These are phyloP conservation scores for Penicillium maclennaniae DNA, from an alignment of 495 filamentous ascomycete species.

Conservation along the genomic window DNA sequence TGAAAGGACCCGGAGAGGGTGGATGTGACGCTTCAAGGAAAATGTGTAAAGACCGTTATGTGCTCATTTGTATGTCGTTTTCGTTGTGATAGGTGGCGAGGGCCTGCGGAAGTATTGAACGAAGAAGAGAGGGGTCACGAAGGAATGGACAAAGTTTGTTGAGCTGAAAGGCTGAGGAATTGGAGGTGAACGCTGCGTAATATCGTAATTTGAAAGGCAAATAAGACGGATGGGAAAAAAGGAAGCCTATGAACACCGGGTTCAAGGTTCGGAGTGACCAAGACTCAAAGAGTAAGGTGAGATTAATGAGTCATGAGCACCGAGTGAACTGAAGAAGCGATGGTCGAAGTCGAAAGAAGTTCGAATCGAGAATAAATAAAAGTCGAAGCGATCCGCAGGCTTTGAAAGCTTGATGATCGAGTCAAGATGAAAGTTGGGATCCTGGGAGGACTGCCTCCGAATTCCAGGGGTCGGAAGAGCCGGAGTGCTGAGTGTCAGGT, in stretches of 20 bases:
- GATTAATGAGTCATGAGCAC: slow-evolving; percentile 41
- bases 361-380: neutral
- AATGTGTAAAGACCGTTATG: slow-evolving; percentile 60
- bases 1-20: slow-evolving; percentile 44
- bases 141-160: slow-evolving; percentile 37
- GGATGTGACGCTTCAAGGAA: slow-evolving; percentile 45
- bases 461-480: slow-evolving; percentile 32
- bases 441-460: slow-evolving; percentile 33
- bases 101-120: slow-evolving; percentile 33
- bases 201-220: slow-evolving; percentile 41
- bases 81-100: slow-evolving; percentile 37
- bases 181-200: slow-evolving; percentile 47
- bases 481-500: slow-evolving; percentile 44
- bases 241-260: slow-evolving; percentile 42
- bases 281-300: slow-evolving; percentile 35
- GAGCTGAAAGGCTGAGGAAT: slow-evolving; percentile 19
- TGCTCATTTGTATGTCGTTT: slow-evolving; percentile 58
- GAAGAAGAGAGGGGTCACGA: slow-evolving; percentile 27
- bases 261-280: slow-evolving; percentile 32
- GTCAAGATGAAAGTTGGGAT: slow-evolving; percentile 15
- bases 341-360: slow-evolving; percentile 3
- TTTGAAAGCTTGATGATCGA: slow-evolving; percentile 15
- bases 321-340: slow-evolving; percentile 7
- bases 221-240: slow-evolving; percentile 25
- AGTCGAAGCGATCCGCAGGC: slow-evolving; percentile 6